phyloP scores from a whole-genome alignment of 1,284 basidiomycete species.

The Ganoderma multipileum region DNA sequence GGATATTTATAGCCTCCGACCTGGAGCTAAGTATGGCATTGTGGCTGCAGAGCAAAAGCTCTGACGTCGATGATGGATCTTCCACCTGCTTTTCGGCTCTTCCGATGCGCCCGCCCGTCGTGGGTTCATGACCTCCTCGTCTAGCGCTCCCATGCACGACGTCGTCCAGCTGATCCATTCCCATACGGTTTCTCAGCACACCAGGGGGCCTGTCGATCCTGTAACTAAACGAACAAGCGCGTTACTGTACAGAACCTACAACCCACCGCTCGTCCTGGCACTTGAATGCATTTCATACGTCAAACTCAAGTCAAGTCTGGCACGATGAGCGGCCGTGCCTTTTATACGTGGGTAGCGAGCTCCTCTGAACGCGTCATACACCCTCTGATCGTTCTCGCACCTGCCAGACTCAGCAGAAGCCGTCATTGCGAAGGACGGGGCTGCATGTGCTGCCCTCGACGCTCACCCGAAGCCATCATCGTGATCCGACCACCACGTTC shows the following conservation, averaged over 20 bases:
- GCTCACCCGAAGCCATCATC: not conserved
- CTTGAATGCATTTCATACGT: not conserved
- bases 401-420: slow-evolving; percentile 3
- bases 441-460: slow-evolving; percentile 3
- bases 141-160: not conserved
- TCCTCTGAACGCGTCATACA: not conserved
- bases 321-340: not conserved
- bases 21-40: not conserved
- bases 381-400: slow-evolving; percentile 2
- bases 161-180: slow-evolving; percentile 1
- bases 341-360: not conserved
- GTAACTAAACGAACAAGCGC: not conserved
- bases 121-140: slow-evolving; percentile 2
- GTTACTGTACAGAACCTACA: not conserved
- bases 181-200: not conserved
- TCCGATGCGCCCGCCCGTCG: slow-evolving; percentile 3
- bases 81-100: not conserved
- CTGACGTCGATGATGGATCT: not conserved
- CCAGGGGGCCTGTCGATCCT: not conserved
- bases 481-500: slow-evolving; percentile 9
- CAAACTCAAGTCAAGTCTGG: slow-evolving; percentile 1
- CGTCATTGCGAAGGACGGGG: not conserved
- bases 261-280: not conserved
- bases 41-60: not conserved
- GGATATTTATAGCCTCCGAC: not conserved